Percentiles rank a stretch among this genome's conserved stretches.
Conservation (phyloP, 306 rosid genomes). For the Rosa chinensis region DNA sequence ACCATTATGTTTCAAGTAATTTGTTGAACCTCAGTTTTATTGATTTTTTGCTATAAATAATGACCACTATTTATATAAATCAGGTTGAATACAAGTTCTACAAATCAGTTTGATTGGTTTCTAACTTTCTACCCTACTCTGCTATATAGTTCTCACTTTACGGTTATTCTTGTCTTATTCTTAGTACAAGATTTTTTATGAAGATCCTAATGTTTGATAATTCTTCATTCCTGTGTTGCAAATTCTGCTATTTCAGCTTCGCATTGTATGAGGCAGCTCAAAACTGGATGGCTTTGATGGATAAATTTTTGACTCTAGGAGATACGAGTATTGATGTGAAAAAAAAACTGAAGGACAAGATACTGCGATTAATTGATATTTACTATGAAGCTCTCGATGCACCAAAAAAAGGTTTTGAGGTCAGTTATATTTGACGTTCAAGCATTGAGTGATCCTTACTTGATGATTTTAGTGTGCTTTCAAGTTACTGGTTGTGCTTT, state of each 20-base stretch:
- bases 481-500: background rate
- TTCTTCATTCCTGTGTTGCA: background rate
- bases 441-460: background rate
- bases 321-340: slow-evolving; percentile 32
- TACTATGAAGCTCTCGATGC: slow-evolving; percentile 74
- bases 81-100: background rate
- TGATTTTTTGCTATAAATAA: no score
- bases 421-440: slow-evolving; percentile 23
- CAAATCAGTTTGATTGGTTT: background rate
- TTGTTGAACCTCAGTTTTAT: no score
- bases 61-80: no score
- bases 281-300: slow-evolving; percentile 70
- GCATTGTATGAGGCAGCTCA: slow-evolving; percentile 52
- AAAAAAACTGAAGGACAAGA: slow-evolving; percentile 37
- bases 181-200: background rate
- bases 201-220: background rate
- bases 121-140: background rate
- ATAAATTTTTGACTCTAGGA: slow-evolving; percentile 46
- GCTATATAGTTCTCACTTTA: background rate
- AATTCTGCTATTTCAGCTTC: slow-evolving; percentile 34
- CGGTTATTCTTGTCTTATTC: background rate
- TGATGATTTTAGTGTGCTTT: background rate
- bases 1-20: no score
- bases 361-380: slow-evolving; percentile 50
- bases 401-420: slow-evolving; percentile 70